Evolutionary conservation across 225 moss, liverwort and hornwort species (phyloP).

Genomic region (Anthoceros angustus): DNA sequence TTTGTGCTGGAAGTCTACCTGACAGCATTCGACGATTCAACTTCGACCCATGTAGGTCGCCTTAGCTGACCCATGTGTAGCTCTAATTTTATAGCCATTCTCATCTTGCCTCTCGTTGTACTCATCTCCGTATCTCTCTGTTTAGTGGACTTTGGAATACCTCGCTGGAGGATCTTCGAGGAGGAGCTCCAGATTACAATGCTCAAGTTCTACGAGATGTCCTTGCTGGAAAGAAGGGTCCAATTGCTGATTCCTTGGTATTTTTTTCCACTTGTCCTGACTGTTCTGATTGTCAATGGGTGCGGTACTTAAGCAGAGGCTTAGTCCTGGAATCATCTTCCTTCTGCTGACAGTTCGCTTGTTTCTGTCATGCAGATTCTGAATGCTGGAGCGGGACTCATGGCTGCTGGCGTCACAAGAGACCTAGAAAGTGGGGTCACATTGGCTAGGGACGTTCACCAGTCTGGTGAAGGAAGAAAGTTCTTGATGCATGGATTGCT

Average conservation of each 20-base stretch:
- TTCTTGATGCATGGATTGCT: conserved; percentile 73
- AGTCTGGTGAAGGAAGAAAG: conserved; percentile 55
- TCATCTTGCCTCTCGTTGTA: too few species aligned
- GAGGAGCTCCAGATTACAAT: conserved; percentile 58
- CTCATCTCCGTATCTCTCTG: not conserved
- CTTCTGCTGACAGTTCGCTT: not conserved
- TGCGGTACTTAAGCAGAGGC: not conserved
- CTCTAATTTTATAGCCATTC: too few species aligned
- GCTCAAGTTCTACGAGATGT: conserved; percentile 75
- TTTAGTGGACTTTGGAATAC: conserved; percentile 87
- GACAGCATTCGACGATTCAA: conserved; percentile 61
- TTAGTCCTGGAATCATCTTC: not conserved
- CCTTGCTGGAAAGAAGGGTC: conserved; percentile 62
- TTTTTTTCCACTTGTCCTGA: conserved; percentile 3
- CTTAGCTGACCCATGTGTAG: not conserved
- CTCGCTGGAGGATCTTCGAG: conserved; percentile 82
- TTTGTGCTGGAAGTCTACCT: conserved; percentile 48
- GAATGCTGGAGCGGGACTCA: conserved; percentile 93
- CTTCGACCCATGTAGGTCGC: conserved; percentile 64
- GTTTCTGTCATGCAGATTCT: conserved; percentile 34
- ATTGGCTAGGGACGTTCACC: conserved; percentile 64
- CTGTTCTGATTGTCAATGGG: not conserved
- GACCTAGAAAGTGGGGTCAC: conserved; percentile 64
- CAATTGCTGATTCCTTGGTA: conserved; percentile 82
- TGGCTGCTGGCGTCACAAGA: conserved; percentile 67